Evolutionary conservation across 768 basidiomycete species (phyloP).

Genomic region (Macrolepiota dolichaula): DNA sequence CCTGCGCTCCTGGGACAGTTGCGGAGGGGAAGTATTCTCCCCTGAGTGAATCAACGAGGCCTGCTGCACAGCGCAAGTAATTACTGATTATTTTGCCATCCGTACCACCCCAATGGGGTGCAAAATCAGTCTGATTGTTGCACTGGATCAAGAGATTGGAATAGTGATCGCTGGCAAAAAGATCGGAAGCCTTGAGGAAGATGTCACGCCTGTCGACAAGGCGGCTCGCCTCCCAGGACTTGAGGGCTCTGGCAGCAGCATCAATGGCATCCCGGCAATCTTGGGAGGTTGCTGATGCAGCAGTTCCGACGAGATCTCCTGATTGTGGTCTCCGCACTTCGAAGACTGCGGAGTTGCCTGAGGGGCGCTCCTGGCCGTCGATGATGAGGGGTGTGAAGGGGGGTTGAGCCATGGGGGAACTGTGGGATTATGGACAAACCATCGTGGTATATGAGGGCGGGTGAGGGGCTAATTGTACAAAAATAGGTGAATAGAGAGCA

Average conservation of each 20-base stretch:
- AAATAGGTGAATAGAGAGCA: not conserved
- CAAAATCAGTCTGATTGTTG: conserved; percentile 30
- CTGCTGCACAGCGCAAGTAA: conserved; percentile 29
- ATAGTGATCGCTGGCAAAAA: conserved; percentile 41
- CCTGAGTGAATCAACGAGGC: conserved; percentile 31
- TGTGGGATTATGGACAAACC: not conserved
- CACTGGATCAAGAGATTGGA: conserved; percentile 28
- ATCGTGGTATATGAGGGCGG: not conserved
- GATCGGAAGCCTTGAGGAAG: conserved; percentile 45
- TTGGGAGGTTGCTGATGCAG: conserved; percentile 42
- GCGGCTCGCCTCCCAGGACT: conserved; percentile 40
- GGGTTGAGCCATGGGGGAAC: not conserved
- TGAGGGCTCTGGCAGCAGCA: conserved; percentile 42
- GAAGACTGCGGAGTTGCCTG: conserved; percentile 36
- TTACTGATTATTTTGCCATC: conserved; percentile 23
- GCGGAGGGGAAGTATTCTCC: conserved; percentile 42
- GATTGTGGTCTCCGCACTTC: conserved; percentile 43
- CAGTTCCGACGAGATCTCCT: conserved; percentile 37
- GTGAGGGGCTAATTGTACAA: not conserved
- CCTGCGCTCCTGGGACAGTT: conserved; percentile 38
- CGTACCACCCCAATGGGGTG: conserved; percentile 21
- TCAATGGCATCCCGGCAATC: conserved; percentile 44
- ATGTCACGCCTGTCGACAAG: conserved; percentile 37
- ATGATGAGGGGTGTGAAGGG: conserved; percentile 37
- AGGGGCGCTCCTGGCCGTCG: conserved; percentile 32